phyloP scores from a whole-genome alignment of 306 rosid genomes.

The Acacia crassicarpa region DNA sequence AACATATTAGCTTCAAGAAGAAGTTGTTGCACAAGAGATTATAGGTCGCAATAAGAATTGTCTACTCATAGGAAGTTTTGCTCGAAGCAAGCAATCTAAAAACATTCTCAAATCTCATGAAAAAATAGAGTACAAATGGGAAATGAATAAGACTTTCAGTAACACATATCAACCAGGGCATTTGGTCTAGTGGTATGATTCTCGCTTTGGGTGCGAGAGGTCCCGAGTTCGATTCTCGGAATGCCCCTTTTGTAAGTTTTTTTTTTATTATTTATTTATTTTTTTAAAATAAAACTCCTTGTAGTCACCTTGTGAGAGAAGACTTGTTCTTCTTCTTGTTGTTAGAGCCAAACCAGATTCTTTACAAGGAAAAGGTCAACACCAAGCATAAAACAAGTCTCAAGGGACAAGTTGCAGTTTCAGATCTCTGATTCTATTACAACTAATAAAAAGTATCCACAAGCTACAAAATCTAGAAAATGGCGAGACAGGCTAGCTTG shows the following conservation, averaged over 20 bases:
- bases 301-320: too few relatives aligned
- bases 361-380: neutral
- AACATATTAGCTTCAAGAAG: neutral
- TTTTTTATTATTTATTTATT: too few relatives aligned
- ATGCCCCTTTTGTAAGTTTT: slow-evolving; percentile 30
- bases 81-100: neutral
- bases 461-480: neutral
- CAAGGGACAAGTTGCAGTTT: neutral
- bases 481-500: neutral
- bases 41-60: neutral
- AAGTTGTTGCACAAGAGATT: neutral
- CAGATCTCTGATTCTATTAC: neutral
- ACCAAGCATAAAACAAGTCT: neutral
- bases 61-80: neutral
- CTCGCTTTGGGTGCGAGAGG: slow-evolving; percentile 60
- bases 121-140: neutral
- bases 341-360: neutral
- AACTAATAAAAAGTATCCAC: too few relatives aligned
- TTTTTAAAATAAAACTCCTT: too few relatives aligned
- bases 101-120: neutral
- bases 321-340: too few relatives aligned
- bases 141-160: neutral
- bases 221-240: slow-evolving; percentile 54
- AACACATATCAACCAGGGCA: neutral
- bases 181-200: slow-evolving; percentile 67